Conservation (phyloP, 768 basidiomycete species). For the Trametes maxima region DNA sequence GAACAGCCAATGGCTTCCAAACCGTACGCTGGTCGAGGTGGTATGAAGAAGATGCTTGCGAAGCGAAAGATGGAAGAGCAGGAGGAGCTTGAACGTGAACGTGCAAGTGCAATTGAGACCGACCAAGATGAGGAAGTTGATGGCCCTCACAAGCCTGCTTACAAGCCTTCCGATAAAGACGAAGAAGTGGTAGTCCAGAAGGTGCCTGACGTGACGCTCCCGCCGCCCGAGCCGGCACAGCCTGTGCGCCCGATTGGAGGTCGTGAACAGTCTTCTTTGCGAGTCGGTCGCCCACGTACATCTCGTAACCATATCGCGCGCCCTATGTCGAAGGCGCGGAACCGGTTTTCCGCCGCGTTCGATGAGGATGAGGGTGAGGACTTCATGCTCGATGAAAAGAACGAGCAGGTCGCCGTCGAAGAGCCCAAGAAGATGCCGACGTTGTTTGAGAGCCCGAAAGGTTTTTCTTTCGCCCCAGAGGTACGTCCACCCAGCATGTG, state of each 20-base stretch:
- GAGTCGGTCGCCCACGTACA: conserved; percentile 63
- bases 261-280: conserved; percentile 54
- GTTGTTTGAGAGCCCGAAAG: conserved; percentile 58
- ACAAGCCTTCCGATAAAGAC: conserved; percentile 29
- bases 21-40: conserved; percentile 78
- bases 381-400: conserved; percentile 24
- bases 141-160: conserved; percentile 27
- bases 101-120: conserved; percentile 32
- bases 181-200: conserved; percentile 26
- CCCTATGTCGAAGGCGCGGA: conserved; percentile 48
- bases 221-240: conserved; percentile 31
- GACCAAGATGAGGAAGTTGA: conserved; percentile 38
- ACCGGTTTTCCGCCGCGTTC: conserved; percentile 69
- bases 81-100: conserved; percentile 43
- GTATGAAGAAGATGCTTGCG: conserved; percentile 76
- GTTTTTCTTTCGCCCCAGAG: conserved; percentile 69
- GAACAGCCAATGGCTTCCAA: conserved; percentile 57
- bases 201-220: conserved; percentile 16
- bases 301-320: conserved; percentile 58
- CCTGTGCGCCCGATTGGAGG: conserved; percentile 18
- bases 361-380: conserved; percentile 49
- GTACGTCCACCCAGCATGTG: conserved; percentile 39
- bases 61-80: conserved; percentile 60
- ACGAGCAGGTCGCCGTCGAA: conserved; percentile 48
- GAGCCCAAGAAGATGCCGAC: conserved; percentile 45